Conservation (phyloP, 148 eudicot genomes). For the Linanthus parryae region DNA sequence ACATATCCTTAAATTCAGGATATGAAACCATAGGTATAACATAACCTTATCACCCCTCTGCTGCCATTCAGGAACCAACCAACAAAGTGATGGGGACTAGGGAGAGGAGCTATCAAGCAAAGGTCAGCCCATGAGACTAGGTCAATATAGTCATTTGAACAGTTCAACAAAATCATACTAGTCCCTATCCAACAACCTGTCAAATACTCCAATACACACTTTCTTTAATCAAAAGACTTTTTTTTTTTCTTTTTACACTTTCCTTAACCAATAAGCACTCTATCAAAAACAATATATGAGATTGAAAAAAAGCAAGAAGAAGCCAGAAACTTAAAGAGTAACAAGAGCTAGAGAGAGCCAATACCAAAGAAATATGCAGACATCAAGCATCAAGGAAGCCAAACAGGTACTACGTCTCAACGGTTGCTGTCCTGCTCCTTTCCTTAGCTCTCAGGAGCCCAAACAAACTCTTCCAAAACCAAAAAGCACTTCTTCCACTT, state of each 20-base stretch:
- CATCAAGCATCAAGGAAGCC: slow-evolving; percentile 48
- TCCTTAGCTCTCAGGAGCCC: slow-evolving; percentile 28
- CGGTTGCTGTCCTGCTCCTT: slow-evolving; percentile 51
- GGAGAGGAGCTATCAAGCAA: not conserved
- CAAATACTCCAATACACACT: slow-evolving; percentile 5
- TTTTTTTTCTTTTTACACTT: slow-evolving; percentile 11
- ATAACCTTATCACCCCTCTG: too few relatives aligned
- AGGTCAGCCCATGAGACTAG: slow-evolving; percentile 12
- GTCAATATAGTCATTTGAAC: slow-evolving; percentile 5
- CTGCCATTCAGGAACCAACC: too few relatives aligned
- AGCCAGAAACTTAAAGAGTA: not conserved
- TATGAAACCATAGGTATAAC: too few relatives aligned
- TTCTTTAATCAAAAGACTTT: slow-evolving; percentile 1
- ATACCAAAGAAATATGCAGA: slow-evolving; percentile 32
- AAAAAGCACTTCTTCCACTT: slow-evolving; percentile 43
- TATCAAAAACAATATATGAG: not conserved
- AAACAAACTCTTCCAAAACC: slow-evolving; percentile 22
- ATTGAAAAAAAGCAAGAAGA: slow-evolving; percentile 5
- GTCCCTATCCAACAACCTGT: slow-evolving; percentile 17
- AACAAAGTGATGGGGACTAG: too few relatives aligned
- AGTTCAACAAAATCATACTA: slow-evolving; percentile 7
- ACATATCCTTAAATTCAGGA: too few relatives aligned
- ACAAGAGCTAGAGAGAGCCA: not conserved
- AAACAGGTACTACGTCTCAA: slow-evolving; percentile 40
- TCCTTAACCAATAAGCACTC: slow-evolving; percentile 22